Evolutionary conservation across 78 protist genomes (phyloP).

Genomic region (Chrysochromulina tobinii): DNA sequence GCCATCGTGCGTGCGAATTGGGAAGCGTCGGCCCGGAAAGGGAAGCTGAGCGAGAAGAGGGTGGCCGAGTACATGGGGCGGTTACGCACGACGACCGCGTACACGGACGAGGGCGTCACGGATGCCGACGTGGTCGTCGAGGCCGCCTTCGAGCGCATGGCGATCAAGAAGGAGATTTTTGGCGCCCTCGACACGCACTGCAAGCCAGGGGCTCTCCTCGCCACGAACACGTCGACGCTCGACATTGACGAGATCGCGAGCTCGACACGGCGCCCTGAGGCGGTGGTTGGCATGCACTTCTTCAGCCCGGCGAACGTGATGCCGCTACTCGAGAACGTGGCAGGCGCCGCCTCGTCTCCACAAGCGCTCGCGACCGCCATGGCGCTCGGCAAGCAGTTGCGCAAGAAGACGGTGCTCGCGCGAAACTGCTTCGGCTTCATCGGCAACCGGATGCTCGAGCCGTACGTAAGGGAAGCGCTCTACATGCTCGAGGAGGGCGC

Average conservation of each 20-base stretch:
- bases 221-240: constrained; percentile 63
- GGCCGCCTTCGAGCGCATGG: constrained; percentile 69
- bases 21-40: not conserved
- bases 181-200: constrained; percentile 46
- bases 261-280: constrained; percentile 26
- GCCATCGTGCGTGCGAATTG: not conserved
- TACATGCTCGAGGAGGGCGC: constrained; percentile 53
- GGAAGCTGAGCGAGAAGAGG: not conserved
- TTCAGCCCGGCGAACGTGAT: constrained; percentile 78
- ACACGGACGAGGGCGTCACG: not conserved
- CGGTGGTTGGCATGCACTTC: constrained; percentile 66
- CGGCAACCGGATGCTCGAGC: constrained; percentile 65
- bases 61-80: not conserved
- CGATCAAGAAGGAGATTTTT: constrained; percentile 59
- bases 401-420: constrained; percentile 64
- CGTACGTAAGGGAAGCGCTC: constrained; percentile 21
- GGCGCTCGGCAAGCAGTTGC: constrained; percentile 30
- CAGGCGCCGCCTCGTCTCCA: not conserved
- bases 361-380: constrained; percentile 45
- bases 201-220: constrained; percentile 50
- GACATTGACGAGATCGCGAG: constrained; percentile 43
- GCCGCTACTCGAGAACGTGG: constrained; percentile 69
- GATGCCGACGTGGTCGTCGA: constrained; percentile 60
- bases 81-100: not conserved
- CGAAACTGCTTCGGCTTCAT: constrained; percentile 73